Conservation (phyloP, 176 grass and related monocot genomes). For the Poa pratensis region DNA sequence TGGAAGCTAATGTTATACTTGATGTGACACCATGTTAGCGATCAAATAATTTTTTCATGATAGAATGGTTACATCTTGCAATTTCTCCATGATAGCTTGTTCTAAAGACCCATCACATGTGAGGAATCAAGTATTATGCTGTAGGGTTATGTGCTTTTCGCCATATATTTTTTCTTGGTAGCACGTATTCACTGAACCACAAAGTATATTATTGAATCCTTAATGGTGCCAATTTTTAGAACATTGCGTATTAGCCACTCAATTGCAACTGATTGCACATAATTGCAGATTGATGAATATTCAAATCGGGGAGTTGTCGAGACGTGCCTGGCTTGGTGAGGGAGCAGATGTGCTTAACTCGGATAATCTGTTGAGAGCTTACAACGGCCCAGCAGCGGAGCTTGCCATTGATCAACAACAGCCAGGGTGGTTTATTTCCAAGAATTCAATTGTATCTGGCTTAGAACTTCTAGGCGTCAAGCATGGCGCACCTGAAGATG, state of each 20-base stretch:
- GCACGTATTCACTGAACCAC: background rate
- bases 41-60: conserved; percentile 1
- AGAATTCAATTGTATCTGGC: conserved; percentile 59
- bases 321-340: conserved; percentile 68
- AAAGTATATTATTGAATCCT: background rate
- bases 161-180: background rate
- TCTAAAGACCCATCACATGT: background rate
- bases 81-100: background rate
- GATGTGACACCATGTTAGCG: background rate
- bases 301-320: conserved; percentile 63
- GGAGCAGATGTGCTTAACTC: conserved; percentile 58
- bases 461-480: conserved; percentile 69
- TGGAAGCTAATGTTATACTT: conserved; percentile 18
- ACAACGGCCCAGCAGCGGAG: conserved; percentile 53
- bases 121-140: background rate
- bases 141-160: background rate
- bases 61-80: background rate
- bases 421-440: conserved; percentile 69
- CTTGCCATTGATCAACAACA: conserved; percentile 46
- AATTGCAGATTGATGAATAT: conserved; percentile 60
- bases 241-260: background rate
- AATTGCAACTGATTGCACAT: conserved; percentile 13
- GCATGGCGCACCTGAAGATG: conserved; percentile 43
- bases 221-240: background rate
- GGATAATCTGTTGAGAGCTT: conserved; percentile 56